Evolutionary conservation across 2,329 filamentous ascomycete species (phyloP), one percentile per base, ranked within the genome.

Genomic region (Scedosporium boydii): DNA sequence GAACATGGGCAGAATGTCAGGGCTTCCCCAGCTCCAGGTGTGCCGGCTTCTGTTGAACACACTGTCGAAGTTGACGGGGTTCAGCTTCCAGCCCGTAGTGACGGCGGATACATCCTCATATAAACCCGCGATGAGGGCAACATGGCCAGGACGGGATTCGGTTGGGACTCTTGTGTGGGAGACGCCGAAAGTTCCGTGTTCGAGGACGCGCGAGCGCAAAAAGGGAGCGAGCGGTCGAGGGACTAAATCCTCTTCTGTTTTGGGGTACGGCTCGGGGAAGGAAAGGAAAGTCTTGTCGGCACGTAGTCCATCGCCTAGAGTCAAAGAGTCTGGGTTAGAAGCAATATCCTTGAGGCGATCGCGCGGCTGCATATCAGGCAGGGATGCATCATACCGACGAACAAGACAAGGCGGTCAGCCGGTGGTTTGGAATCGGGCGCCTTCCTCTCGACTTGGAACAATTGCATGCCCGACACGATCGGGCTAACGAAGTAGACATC

Each of bases 21-120:
- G 95, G 71, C 93, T 97, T 2, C 95, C 95, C 95, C 95, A 99
- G 74, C 93, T 96, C 95, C 95, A 99, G 6, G 96, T 99, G 76
- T 99, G 96, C 56, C 88, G 82, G 72, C 93, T 98, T 65, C 91
- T 86, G 73, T 99, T 99, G 83, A 99, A 99, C 10, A 99, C 92
- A 70, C 93, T 98, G 77, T 99, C 95, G 70, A 99, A 99, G 72
- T 98, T 90, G 70, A 99, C 95, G 0, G 95, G 95, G 72, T 99
- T 99, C 68, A 97, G 78, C 77, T 99, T 98, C 95, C 95, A 99
- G 16, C 95, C 95, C 1, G 96, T 99, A 34, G 90, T 96, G 21
- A 99, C 95, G 2, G 95, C 90, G 41, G 95, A 98, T 1, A 99
- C 95, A 79, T 99, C 95, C 75, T 99, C 95, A 72, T 99, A 99